These are phyloP conservation scores for Osmozyma mogii DNA, from an alignment of 805 yeast species.

Conservation along the genomic window DNA sequence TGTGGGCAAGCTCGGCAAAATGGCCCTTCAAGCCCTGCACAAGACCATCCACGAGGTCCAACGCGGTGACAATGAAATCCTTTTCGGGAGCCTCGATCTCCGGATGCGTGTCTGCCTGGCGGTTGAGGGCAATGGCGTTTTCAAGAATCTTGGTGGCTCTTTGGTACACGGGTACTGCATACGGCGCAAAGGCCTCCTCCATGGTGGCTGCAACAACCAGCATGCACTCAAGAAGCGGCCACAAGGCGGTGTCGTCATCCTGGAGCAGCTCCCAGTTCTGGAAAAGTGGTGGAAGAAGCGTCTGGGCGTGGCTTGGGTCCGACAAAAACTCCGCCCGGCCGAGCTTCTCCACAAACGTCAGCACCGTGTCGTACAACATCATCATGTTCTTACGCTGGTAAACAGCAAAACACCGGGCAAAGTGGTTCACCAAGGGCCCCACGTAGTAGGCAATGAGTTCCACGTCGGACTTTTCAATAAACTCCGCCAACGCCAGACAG, in stretches of 20 bases:
- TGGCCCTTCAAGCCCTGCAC: conserved; percentile 78
- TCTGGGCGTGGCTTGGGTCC: conserved; percentile 49
- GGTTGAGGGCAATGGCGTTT: conserved; percentile 60
- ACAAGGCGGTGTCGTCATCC: conserved; percentile 77
- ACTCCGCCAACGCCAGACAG: conserved; percentile 76
- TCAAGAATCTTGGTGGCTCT: conserved; percentile 67
- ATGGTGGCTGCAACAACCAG: conserved; percentile 83
- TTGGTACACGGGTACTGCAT: conserved; percentile 78
- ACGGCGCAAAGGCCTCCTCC: conserved; percentile 80
- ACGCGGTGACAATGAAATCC: conserved; percentile 80
- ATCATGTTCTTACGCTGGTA: conserved; percentile 81
- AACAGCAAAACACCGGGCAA: conserved; percentile 62
- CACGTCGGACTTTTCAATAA: conserved; percentile 69
- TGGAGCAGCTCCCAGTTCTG: conserved; percentile 67
- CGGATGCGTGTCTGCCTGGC: conserved; percentile 58
- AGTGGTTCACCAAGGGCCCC: conserved; percentile 60
- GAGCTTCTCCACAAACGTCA: conserved; percentile 75
- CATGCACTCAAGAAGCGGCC: conserved; percentile 92
- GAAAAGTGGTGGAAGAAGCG: conserved; percentile 74
- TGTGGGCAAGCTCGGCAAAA: conserved; percentile 42
- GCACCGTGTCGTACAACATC: conserved; percentile 82
- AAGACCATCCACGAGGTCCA: conserved; percentile 87
- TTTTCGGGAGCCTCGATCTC: conserved; percentile 71
- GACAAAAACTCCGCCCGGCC: conserved; percentile 47
- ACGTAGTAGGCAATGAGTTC: conserved; percentile 53